Evolutionary conservation across 495 filamentous ascomycete genomes (phyloP).

Genomic region (Daldinia loculata): DNA sequence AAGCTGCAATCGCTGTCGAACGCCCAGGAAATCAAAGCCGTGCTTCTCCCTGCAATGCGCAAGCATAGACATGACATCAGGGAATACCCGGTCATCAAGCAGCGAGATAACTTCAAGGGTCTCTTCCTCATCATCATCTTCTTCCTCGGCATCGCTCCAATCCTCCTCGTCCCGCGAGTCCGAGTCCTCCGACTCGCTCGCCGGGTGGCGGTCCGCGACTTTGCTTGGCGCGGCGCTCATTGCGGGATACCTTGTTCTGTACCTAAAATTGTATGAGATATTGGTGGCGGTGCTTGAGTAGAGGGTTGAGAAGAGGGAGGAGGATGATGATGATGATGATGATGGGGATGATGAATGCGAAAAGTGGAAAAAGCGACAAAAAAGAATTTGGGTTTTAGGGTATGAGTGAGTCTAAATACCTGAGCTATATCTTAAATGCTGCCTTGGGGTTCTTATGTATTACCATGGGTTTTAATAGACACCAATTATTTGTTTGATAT

Average conservation of each 20-base stretch:
- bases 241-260: background rate
- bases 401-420: conserved; percentile 7
- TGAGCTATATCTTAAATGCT: conserved; percentile 23
- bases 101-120: conserved; percentile 70
- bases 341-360: background rate
- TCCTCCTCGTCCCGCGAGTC: conserved; percentile 64
- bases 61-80: conserved; percentile 72
- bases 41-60: conserved; percentile 75
- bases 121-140: conserved; percentile 64
- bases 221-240: conserved; percentile 31
- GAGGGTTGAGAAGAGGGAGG: background rate
- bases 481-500: conserved; percentile 1
- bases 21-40: conserved; percentile 75
- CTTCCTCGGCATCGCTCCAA: conserved; percentile 79
- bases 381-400: background rate
- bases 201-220: conserved; percentile 11
- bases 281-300: no score
- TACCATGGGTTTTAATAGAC: background rate
- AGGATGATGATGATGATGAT: no score
- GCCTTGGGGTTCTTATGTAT: background rate
- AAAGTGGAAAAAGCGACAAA: conserved; percentile 1
- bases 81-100: conserved; percentile 72
- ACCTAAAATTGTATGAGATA: no score
- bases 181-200: conserved; percentile 40
- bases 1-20: conserved; percentile 69